A percentile compares a stretch with the other conserved stretches of the same genome.
phyloP scores from a whole-genome alignment of 306 rosid genomes.

The Quercus bicolor region DNA sequence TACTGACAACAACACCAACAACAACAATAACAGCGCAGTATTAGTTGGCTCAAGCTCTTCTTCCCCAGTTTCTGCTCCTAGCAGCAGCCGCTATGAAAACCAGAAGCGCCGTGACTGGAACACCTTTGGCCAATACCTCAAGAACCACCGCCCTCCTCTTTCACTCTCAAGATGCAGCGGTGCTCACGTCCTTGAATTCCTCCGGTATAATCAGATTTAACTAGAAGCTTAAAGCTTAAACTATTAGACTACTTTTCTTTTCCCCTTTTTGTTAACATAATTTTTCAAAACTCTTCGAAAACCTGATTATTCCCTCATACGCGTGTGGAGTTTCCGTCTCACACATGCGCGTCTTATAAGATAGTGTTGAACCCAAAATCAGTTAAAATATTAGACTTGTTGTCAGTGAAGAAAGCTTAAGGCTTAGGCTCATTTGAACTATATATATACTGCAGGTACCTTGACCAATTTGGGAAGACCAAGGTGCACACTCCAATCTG shows the following conservation, averaged over 20 bases:
- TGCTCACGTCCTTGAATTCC: constrained; percentile 96
- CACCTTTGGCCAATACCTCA: constrained; percentile 93
- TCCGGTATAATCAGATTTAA: constrained; percentile 29
- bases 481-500: constrained; percentile 92
- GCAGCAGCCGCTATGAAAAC: constrained; percentile 87
- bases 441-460: constrained; percentile 38
- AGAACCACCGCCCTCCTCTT: constrained; percentile 92
- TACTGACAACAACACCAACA: constrained; percentile 1
- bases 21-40: not conserved
- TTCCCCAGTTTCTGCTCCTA: constrained; percentile 33
- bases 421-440: not conserved
- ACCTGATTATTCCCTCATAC: no score
- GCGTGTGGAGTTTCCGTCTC: no score
- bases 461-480: constrained; percentile 95
- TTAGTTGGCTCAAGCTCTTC: constrained; percentile 33
- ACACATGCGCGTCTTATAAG: no score
- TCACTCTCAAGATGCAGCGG: constrained; percentile 94
- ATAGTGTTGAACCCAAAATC: no score
- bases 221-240: not conserved
- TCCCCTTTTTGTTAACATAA: no score
- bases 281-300: no score
- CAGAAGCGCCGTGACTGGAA: constrained; percentile 99
- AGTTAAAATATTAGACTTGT: no score
- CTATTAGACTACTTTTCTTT: no score
- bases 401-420: no score